Percentiles rank a stretch among this genome's conserved stretches.
These are phyloP conservation scores for Fomitiporia mediterranea DNA, from an alignment of 1,284 basidiomycete genomes.

Conservation along the genomic window DNA sequence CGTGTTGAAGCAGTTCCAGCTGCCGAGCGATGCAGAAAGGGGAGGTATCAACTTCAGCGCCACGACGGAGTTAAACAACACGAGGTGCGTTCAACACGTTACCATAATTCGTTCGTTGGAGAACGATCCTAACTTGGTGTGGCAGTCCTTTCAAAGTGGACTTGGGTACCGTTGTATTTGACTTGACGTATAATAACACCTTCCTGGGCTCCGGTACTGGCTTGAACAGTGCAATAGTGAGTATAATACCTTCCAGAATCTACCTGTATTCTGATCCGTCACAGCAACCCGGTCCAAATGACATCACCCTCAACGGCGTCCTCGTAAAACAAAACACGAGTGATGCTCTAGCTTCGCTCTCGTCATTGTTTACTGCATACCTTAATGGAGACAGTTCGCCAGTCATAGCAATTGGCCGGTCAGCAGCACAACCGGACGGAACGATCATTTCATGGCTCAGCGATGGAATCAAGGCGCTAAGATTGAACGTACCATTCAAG, in stretches of 20 bases:
- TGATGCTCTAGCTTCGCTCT: conserved; percentile 48
- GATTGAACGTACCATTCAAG: conserved; percentile 60
- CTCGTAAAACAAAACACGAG: conserved; percentile 52
- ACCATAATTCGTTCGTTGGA: neutral
- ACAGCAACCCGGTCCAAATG: conserved; percentile 52
- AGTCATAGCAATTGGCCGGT: conserved; percentile 58
- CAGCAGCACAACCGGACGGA: conserved; percentile 51
- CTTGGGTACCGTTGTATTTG: conserved; percentile 67
- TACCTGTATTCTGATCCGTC: conserved; percentile 6
- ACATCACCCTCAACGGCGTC: conserved; percentile 57
- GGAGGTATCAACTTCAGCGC: conserved; percentile 69
- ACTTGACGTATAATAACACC: conserved; percentile 56
- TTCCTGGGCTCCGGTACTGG: conserved; percentile 57
- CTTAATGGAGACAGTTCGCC: conserved; percentile 60
- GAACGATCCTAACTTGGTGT: conserved; percentile 3
- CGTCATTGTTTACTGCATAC: conserved; percentile 69
- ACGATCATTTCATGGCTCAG: conserved; percentile 65
- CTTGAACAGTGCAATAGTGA: conserved; percentile 46
- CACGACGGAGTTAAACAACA: conserved; percentile 56
- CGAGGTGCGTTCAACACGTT: conserved; percentile 50
- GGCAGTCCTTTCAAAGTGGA: conserved; percentile 63
- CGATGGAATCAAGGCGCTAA: conserved; percentile 53
- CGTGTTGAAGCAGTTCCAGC: conserved; percentile 55
- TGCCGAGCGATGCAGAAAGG: conserved; percentile 66
- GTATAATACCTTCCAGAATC: conserved; percentile 21